phyloP scores from a whole-genome alignment of 768 basidiomycete species.

The Psilocybe tampanensis region DNA sequence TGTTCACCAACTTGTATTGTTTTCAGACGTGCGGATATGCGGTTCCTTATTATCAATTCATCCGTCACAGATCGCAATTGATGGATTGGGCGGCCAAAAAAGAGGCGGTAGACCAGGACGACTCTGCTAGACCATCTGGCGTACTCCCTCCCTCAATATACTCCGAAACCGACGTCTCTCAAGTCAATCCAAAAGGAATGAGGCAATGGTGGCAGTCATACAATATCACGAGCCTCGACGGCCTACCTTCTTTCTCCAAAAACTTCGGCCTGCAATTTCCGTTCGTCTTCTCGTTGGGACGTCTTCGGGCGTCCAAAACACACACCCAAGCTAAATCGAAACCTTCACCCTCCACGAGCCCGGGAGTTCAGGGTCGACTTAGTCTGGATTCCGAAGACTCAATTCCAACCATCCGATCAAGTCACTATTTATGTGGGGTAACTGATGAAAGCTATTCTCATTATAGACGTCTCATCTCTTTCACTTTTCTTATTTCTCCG shows the following conservation, averaged over 20 bases:
- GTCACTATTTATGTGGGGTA: not conserved
- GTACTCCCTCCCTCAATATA: conserved; percentile 11
- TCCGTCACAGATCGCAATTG: conserved; percentile 55
- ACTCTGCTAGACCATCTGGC: conserved; percentile 8
- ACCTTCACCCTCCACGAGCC: not conserved
- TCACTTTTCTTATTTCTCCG: not conserved
- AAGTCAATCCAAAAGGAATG: conserved; percentile 43
- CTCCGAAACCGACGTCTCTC: not conserved
- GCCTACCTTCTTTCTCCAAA: conserved; percentile 48
- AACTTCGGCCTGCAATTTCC: conserved; percentile 19
- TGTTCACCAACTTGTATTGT: not conserved
- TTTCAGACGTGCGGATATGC: conserved; percentile 67
- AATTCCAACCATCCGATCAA: not conserved
- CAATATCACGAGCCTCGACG: conserved; percentile 58
- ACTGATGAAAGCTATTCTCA: not conserved
- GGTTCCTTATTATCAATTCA: conserved; percentile 62
- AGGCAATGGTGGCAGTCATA: conserved; percentile 55
- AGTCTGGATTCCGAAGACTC: not conserved
- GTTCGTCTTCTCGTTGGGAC: conserved; percentile 14
- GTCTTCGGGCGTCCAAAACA: conserved; percentile 2
- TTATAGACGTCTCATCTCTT: not conserved
- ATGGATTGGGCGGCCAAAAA: conserved; percentile 45
- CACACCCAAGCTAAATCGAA: not conserved
- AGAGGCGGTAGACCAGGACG: conserved; percentile 43
- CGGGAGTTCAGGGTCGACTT: not conserved